Percentiles rank a stretch among this genome's conserved stretches.
phyloP scores from a whole-genome alignment of 345 rosid species.

The Odontarrhena argentea region DNA sequence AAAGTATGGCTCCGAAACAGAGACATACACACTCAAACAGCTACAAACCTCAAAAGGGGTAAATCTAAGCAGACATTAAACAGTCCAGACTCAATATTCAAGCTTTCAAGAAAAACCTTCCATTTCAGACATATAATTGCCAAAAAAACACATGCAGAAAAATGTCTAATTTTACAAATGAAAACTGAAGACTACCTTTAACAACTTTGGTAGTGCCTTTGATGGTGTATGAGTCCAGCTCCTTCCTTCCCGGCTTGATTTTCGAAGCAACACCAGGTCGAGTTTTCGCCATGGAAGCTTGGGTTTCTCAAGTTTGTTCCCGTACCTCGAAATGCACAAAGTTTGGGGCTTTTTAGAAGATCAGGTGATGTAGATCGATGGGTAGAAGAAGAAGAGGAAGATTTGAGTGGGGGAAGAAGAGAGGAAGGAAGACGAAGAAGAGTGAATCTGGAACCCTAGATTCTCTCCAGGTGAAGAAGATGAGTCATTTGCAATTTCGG shows the following conservation, averaged over 20 bases:
- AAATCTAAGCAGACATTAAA: constrained; percentile 26
- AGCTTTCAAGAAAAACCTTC: not conserved
- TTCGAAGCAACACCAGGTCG: constrained; percentile 54
- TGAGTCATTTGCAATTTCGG: constrained; percentile 40
- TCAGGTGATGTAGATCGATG: constrained; percentile 25
- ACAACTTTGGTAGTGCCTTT: constrained; percentile 80
- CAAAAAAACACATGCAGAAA: constrained; percentile 23
- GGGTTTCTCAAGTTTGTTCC: constrained; percentile 5
- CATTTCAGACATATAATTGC: not conserved
- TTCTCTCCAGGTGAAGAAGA: constrained; percentile 40
- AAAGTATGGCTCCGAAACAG: not conserved
- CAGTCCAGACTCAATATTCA: constrained; percentile 7
- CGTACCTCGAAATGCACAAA: constrained; percentile 32
- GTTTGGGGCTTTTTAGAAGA: constrained; percentile 16
- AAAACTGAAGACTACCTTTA: constrained; percentile 46
- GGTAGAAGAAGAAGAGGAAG: not conserved
- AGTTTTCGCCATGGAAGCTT: constrained; percentile 45
- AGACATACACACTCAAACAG: constrained; percentile 5
- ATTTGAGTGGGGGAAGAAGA: not conserved
- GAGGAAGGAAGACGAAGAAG: constrained; percentile 23
- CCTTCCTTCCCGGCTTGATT: constrained; percentile 69
- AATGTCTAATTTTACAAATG: not conserved
- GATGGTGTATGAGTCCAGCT: constrained; percentile 75
- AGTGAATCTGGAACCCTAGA: constrained; percentile 48
- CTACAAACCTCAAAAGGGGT: constrained; percentile 1